phyloP scores from a whole-genome alignment of 495 filamentous ascomycete species.

The Penicillium cataractarum region DNA sequence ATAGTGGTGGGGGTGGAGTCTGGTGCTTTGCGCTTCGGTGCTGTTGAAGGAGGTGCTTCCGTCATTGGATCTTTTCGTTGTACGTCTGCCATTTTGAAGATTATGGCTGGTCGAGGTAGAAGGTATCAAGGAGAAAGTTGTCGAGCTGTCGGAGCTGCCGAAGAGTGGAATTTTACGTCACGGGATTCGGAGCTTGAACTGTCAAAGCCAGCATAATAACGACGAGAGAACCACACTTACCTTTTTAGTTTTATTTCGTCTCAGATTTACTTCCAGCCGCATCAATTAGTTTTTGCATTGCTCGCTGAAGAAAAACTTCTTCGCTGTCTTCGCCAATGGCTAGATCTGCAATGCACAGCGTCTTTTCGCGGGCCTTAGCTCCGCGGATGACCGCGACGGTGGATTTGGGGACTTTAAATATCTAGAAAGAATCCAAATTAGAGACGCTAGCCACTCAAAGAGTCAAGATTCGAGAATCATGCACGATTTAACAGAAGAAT shows the following conservation, averaged over 20 bases:
- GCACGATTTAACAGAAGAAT: neutral
- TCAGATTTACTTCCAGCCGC: slow-evolving; percentile 8
- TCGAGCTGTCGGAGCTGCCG: slow-evolving; percentile 1
- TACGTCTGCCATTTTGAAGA: slow-evolving; percentile 10
- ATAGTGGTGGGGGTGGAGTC: slow-evolving; percentile 26
- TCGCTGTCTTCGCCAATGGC: slow-evolving; percentile 32
- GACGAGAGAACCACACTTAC: neutral
- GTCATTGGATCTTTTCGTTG: slow-evolving; percentile 2
- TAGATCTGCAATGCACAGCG: slow-evolving; percentile 43
- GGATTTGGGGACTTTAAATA: slow-evolving; percentile 64
- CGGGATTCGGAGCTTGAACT: slow-evolving; percentile 23
- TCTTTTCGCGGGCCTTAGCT: slow-evolving; percentile 64
- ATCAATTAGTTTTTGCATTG: slow-evolving; percentile 19
- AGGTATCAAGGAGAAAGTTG: slow-evolving; percentile 5
- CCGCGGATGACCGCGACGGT: slow-evolving; percentile 65
- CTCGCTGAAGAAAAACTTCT: slow-evolving; percentile 31
- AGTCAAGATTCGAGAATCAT: neutral
- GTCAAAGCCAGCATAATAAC: neutral
- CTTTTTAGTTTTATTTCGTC: neutral
- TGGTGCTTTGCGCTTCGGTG: slow-evolving; percentile 38
- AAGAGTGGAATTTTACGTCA: slow-evolving; percentile 29
- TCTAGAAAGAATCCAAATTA: slow-evolving; percentile 34
- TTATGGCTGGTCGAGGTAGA: neutral
- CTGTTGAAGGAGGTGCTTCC: slow-evolving; percentile 6
- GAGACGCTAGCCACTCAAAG: slow-evolving; percentile 1